A percentile compares a stretch with the other conserved stretches of the same genome.
phyloP scores from a whole-genome alignment of 1,284 basidiomycete genomes.

The Puccinia polysora region DNA sequence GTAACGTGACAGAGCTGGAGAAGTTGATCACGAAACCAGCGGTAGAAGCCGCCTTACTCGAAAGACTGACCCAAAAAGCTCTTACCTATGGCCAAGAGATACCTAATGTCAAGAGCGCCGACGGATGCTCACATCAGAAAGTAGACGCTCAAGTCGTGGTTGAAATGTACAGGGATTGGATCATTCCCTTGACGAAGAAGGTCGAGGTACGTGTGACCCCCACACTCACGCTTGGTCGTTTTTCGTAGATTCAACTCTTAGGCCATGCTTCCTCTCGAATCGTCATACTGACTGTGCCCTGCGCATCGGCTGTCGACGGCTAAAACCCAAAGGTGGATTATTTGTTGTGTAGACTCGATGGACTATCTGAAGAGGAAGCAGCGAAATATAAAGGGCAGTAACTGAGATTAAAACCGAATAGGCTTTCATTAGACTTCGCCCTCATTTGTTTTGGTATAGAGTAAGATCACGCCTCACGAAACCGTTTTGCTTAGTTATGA shows the following conservation, averaged over 20 bases:
- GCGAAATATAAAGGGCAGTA: too few relatives aligned
- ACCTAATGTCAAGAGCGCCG: background rate
- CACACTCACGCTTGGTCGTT: background rate
- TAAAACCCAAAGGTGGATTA: slow-evolving; percentile 72
- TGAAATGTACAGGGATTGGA: slow-evolving; percentile 83
- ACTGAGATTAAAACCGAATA: too few relatives aligned
- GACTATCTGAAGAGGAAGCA: slow-evolving; percentile 72
- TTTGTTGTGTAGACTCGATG: slow-evolving; percentile 75
- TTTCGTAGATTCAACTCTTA: background rate
- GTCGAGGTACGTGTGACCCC: slow-evolving; percentile 72
- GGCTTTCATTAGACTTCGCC: too few relatives aligned
- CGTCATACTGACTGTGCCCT: too few relatives aligned
- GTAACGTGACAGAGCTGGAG: slow-evolving; percentile 70
- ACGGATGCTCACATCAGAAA: slow-evolving; percentile 59
- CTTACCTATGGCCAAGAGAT: slow-evolving; percentile 87
- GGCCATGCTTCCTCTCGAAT: slow-evolving; percentile 2
- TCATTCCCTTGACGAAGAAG: slow-evolving; percentile 95
- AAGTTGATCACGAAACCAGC: slow-evolving; percentile 91
- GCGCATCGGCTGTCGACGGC: too few relatives aligned
- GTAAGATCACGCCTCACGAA: too few relatives aligned
- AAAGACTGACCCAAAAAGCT: slow-evolving; percentile 83
- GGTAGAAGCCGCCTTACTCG: slow-evolving; percentile 82
- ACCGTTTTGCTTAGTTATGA: too few relatives aligned
- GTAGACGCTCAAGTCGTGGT: slow-evolving; percentile 91
- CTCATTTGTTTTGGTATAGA: too few relatives aligned